Conservation (phyloP, 2,329 filamentous ascomycete genomes). For the Thielaviopsis populi region DNA sequence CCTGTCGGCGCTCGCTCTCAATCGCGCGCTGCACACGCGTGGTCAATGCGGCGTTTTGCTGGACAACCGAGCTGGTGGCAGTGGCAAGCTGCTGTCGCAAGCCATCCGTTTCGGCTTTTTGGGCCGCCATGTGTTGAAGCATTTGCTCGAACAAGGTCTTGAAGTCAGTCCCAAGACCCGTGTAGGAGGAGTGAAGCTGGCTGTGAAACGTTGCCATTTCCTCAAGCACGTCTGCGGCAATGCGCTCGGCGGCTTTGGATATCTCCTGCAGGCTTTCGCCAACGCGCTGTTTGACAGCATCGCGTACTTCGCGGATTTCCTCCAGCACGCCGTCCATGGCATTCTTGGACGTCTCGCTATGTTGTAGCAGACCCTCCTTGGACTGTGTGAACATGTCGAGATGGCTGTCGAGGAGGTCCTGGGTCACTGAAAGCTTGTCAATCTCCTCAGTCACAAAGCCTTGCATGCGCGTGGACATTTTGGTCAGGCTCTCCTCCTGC, state of each 20-base stretch:
- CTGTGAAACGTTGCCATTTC: constrained; percentile 12
- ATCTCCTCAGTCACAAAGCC: constrained; percentile 44
- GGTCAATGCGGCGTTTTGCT: constrained; percentile 52
- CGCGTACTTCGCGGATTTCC: constrained; percentile 54
- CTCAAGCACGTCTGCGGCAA: constrained; percentile 13
- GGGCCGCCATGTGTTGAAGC: constrained; percentile 48
- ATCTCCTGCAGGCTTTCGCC: constrained; percentile 13
- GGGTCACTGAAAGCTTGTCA: constrained; percentile 50
- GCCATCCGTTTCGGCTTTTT: constrained; percentile 12
- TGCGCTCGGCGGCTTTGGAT: constrained; percentile 7
- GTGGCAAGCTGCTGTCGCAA: constrained; percentile 12
- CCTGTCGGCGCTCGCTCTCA: constrained; percentile 56
- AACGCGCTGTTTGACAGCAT: constrained; percentile 54
- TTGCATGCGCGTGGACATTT: constrained; percentile 57
- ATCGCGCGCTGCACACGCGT: constrained; percentile 54
- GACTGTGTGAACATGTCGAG: constrained; percentile 52
- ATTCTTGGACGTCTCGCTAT: constrained; percentile 55
- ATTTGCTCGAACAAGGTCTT: constrained; percentile 73
- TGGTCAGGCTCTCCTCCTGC: constrained; percentile 55
- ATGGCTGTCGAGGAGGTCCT: constrained; percentile 55
- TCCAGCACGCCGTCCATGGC: constrained; percentile 85
- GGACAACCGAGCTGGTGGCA: constrained; percentile 28
- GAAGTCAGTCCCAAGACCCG: constrained; percentile 69
- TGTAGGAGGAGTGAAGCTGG: constrained; percentile 71
- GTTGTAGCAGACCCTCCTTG: constrained; percentile 50